A percentile compares a stretch with the other conserved stretches of the same genome.
phyloP scores from a whole-genome alignment of 306 rosid species.

The Dryas octopetala region DNA sequence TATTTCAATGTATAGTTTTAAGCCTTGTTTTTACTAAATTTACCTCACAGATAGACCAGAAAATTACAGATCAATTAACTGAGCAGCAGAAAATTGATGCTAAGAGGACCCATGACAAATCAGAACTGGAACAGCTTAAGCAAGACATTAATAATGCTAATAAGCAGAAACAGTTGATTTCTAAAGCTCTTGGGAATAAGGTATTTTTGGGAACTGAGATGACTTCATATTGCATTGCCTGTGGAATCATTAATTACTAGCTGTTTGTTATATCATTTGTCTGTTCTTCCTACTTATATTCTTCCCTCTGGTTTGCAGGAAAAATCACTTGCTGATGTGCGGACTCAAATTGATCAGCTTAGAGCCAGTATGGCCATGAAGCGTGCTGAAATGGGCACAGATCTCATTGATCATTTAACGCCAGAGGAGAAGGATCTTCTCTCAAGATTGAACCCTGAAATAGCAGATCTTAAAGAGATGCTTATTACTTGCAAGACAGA shows the following conservation, averaged over 20 bases:
- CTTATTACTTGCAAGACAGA: conserved; percentile 82
- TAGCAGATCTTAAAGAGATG: conserved; percentile 75
- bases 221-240: conserved; percentile 2
- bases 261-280: conserved; percentile 2
- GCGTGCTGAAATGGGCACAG: conserved; percentile 90
- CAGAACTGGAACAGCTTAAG: conserved; percentile 78
- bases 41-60: conserved; percentile 82
- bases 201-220: conserved; percentile 35
- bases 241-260: conserved; percentile 8
- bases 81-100: conserved; percentile 98
- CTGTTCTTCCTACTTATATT: conserved; percentile 23
- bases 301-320: conserved; percentile 56
- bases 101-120: conserved; percentile 62
- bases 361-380: conserved; percentile 78
- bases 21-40: conserved; percentile 60
- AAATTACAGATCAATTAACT: conserved; percentile 73
- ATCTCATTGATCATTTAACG: conserved; percentile 89
- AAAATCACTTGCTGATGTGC: conserved; percentile 82
- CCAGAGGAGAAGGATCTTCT: conserved; percentile 80
- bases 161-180: conserved; percentile 66
- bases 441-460: conserved; percentile 87
- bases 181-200: conserved; percentile 79
- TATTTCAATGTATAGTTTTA: not conserved
- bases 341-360: conserved; percentile 85
- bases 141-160: conserved; percentile 86